phyloP scores from a whole-genome alignment of 1,284 basidiomycete genomes.

The Apiotrichum domesticum region DNA sequence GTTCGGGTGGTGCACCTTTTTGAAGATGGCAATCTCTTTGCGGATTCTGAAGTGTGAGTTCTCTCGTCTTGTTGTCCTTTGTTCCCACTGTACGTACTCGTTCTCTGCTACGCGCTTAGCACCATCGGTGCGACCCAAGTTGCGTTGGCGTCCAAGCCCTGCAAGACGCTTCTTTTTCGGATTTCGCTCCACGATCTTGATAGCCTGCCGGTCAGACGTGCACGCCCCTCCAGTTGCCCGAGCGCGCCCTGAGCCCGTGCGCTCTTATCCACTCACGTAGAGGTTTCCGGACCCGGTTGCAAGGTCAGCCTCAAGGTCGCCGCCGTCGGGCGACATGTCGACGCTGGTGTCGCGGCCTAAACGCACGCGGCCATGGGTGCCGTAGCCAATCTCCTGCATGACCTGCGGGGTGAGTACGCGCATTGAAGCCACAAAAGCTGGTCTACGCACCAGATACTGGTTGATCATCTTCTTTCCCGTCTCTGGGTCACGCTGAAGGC shows the following conservation, averaged over 20 bases:
- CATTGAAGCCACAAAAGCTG: neutral
- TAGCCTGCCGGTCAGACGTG: conserved; percentile 54
- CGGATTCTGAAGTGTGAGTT: conserved; percentile 45
- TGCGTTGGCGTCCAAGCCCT: conserved; percentile 44
- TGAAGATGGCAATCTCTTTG: conserved; percentile 96
- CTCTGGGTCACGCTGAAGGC: conserved; percentile 40
- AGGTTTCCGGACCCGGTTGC: conserved; percentile 12
- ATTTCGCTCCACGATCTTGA: conserved; percentile 70
- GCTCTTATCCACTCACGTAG: conserved; percentile 14
- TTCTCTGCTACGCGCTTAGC: conserved; percentile 50
- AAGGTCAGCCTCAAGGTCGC: conserved; percentile 15
- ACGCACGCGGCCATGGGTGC: conserved; percentile 76
- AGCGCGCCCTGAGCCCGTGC: too few species aligned
- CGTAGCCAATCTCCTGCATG: conserved; percentile 61
- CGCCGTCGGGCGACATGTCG: conserved; percentile 9
- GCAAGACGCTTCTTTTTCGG: conserved; percentile 59
- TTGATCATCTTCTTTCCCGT: conserved; percentile 59
- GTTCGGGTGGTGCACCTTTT: conserved; percentile 85
- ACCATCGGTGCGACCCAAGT: conserved; percentile 45
- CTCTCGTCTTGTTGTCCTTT: neutral
- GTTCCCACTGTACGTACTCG: conserved; percentile 24
- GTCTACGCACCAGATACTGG: conserved; percentile 56
- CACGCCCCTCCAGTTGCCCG: too few species aligned
- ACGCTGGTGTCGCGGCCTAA: conserved; percentile 58
- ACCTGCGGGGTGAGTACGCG: conserved; percentile 42